Conservation (phyloP, 2,329 filamentous ascomycete species). For the Lachnellula suecica region DNA sequence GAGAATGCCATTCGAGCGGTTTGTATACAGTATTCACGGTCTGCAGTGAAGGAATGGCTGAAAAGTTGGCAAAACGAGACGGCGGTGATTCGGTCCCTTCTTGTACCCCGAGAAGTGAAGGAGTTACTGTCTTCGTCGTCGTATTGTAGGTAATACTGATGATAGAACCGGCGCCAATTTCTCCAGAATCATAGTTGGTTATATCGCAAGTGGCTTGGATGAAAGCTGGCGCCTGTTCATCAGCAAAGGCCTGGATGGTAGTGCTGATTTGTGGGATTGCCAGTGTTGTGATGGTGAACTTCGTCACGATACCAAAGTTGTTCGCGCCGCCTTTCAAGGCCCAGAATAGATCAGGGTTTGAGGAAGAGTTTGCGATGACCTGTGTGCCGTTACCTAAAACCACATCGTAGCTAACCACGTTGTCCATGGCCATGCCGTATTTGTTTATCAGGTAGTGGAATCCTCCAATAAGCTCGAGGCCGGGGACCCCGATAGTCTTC, state of each 20-base stretch:
- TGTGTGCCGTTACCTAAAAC: constrained; percentile 4
- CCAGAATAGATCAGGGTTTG: constrained; percentile 28
- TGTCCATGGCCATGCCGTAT: constrained; percentile 39
- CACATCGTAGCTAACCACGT: constrained; percentile 6
- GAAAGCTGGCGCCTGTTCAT: constrained; percentile 7
- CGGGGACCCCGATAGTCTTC: constrained; percentile 45
- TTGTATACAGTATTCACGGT: constrained; percentile 6
- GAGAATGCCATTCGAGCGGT: constrained; percentile 1
- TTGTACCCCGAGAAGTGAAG: constrained; percentile 16
- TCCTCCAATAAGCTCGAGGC: constrained; percentile 38
- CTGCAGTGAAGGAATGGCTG: constrained; percentile 6
- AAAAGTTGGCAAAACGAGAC: constrained; percentile 16
- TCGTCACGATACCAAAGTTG: constrained; percentile 34
- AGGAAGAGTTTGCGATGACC: constrained; percentile 1
- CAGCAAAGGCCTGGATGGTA: constrained; percentile 10
- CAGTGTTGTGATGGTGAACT: constrained; percentile 30
- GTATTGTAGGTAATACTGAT: constrained; percentile 15
- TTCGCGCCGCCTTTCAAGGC: constrained; percentile 32
- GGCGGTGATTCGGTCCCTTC: constrained; percentile 11
- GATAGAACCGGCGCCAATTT: constrained; percentile 11
- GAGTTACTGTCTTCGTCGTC: neutral
- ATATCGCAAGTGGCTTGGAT: constrained; percentile 11
- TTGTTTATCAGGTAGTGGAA: constrained; percentile 18
- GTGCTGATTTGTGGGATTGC: constrained; percentile 22
- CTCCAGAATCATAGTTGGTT: constrained; percentile 3